These are phyloP conservation scores for Pythium chondricola DNA, from an alignment of 352 stramenopile species.

Conservation along the genomic window DNA sequence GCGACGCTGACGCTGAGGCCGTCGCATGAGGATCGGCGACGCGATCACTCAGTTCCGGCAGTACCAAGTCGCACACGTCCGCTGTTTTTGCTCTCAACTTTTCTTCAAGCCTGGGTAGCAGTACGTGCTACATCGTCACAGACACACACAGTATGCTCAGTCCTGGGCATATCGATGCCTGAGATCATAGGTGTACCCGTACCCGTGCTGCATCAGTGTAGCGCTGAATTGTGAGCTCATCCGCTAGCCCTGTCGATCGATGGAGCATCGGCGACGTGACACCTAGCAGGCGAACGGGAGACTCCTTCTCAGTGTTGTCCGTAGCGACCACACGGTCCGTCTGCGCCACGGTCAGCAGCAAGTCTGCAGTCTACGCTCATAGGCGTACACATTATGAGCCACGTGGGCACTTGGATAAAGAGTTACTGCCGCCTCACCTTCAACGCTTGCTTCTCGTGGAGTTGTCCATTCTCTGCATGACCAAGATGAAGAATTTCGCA, in stretches of 20 bases:
- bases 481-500: slow-evolving; percentile 23
- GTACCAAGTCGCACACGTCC: slow-evolving; percentile 27
- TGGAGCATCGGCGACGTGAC: slow-evolving; percentile 19
- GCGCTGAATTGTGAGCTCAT: slow-evolving; percentile 9
- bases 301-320: neutral
- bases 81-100: slow-evolving; percentile 23
- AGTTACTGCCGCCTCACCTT: too few species aligned
- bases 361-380: slow-evolving; percentile 22
- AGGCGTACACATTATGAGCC: too few species aligned
- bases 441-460: too few species aligned
- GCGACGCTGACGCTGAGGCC: neutral
- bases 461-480: slow-evolving; percentile 1
- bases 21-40: neutral
- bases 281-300: slow-evolving; percentile 21
- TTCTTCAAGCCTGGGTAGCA: slow-evolving; percentile 27
- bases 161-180: neutral
- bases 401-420: too few species aligned
- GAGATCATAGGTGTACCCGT: neutral
- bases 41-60: slow-evolving; percentile 19
- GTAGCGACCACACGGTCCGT: slow-evolving; percentile 23
- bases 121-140: slow-evolving; percentile 11
- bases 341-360: slow-evolving; percentile 27
- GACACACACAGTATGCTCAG: neutral
- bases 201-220: slow-evolving; percentile 24
- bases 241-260: slow-evolving; percentile 12